Evolutionary conservation across 768 basidiomycete species (phyloP), one percentile per base, ranked within the genome.

Genomic region (Phylloporus rhodoxanthus): DNA sequence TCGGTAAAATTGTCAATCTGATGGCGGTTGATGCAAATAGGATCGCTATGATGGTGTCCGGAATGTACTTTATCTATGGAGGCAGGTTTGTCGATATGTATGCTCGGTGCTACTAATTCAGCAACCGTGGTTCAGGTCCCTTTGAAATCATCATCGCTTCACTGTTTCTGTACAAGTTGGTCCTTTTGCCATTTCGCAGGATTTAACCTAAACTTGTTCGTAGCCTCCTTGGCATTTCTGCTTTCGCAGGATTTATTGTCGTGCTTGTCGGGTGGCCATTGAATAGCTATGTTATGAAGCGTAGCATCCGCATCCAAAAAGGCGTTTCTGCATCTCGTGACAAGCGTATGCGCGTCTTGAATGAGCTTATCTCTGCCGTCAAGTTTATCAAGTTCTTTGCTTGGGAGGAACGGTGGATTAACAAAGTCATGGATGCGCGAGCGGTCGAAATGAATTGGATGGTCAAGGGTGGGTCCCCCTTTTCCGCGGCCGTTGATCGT

Each of bases 1-100:
- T 87, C 11, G 92, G 92, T 11, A 92, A 93, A 65, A 89, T 94
- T 45, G 88, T 93, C 47, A 90, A 91, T 56, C 68, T 93, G 30
- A 94, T 94, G 90, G 82, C 87, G 13, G 81, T 79, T 7, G 88
- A 91, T 62, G 81, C 83, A 2, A 85, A 82, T 59, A 69, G 75
- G 72, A 66, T 85, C 48, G 69, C 80, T 3, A 73, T 74, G 69
- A 79, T 75, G 47, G 56, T 72, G 7, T 78, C 84, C 0, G 77
- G 74, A 2, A 62, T 74, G 45, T 87, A 86, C 59, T 79, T 84
- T 61, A 68, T 86, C 26, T 89, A 87, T 50, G 81, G 83, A 60
- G 77, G 82, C 81, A 51, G 17, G 70, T 54, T 14, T 1, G 2
- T 5, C 25, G 2, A 10, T 13, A 2, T 11, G 8, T 2, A 19